phyloP scores from a whole-genome alignment of 2,329 filamentous ascomycete genomes.

The Penicillium carneum region DNA sequence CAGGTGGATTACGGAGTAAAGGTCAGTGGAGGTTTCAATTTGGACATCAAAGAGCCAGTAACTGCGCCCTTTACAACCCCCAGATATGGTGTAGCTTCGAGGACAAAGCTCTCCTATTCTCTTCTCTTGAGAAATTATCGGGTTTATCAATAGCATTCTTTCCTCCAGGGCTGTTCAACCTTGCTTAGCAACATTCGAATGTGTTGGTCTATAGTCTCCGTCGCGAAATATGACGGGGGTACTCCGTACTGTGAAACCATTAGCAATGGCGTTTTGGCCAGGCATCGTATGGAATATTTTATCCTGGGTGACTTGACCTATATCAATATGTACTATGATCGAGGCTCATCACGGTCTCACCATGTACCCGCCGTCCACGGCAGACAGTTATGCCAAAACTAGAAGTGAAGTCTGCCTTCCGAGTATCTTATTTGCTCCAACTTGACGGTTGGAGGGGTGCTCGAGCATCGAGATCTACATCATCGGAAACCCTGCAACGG shows the following conservation, averaged over 20 bases:
- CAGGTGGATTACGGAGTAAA: not conserved
- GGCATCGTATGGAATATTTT: not conserved
- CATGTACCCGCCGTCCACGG: not conserved
- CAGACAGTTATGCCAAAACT: not conserved
- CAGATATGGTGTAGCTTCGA: not conserved
- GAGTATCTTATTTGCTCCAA: not conserved
- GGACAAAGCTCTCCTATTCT: not conserved
- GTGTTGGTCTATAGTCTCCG: not conserved
- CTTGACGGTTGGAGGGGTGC: not conserved
- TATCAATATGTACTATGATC: not conserved
- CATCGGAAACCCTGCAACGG: not conserved
- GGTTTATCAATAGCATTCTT: not conserved
- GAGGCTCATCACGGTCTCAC: constrained; percentile 8
- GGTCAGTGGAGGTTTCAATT: constrained; percentile 6
- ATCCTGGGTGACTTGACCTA: constrained; percentile 10
- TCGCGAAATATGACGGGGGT: not conserved
- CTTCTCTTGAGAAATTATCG: not conserved
- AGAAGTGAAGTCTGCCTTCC: constrained; percentile 1
- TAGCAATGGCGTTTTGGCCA: constrained; percentile 14
- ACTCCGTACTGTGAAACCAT: not conserved
- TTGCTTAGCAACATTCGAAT: not conserved
- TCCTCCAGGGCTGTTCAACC: not conserved
- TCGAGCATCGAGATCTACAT: not conserved
- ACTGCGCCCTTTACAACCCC: constrained; percentile 11
- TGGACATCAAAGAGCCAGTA: not conserved